phyloP scores from a whole-genome alignment of 768 basidiomycete genomes.

The Termitomyces sp. region DNA sequence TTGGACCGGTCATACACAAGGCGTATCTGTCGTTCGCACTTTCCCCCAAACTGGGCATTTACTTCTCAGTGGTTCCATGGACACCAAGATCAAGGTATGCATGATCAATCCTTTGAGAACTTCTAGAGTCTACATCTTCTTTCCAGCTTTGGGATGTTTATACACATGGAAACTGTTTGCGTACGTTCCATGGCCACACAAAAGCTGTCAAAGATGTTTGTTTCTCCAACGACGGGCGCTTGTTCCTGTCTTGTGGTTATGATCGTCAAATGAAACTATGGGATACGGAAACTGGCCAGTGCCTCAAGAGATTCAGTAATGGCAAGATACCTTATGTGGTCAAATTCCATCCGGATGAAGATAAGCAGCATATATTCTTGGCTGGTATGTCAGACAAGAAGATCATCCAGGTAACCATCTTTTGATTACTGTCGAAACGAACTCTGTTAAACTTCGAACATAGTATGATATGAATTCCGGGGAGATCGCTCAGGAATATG shows the following conservation, averaged over 20 bases:
- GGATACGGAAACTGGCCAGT: slow-evolving; percentile 99
- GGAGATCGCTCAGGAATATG: slow-evolving; percentile 97
- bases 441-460: slow-evolving; percentile 4
- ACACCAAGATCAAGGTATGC: slow-evolving; percentile 93
- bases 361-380: slow-evolving; percentile 93
- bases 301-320: slow-evolving; percentile 93
- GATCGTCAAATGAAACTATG: slow-evolving; percentile 98
- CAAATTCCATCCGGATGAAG: slow-evolving; percentile 91
- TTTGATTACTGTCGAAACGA: neutral
- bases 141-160: slow-evolving; percentile 97
- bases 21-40: slow-evolving; percentile 87
- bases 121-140: neutral
- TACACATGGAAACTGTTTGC: slow-evolving; percentile 90
- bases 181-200: slow-evolving; percentile 95
- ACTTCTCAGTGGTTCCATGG: slow-evolving; percentile 92
- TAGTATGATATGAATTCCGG: slow-evolving; percentile 95
- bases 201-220: slow-evolving; percentile 96
- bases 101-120: neutral
- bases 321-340: slow-evolving; percentile 97
- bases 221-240: slow-evolving; percentile 89
- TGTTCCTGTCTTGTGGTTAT: slow-evolving; percentile 89
- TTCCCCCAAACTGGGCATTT: slow-evolving; percentile 94
- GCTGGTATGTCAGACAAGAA: slow-evolving; percentile 99
- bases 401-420: slow-evolving; percentile 79
- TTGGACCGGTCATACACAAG: slow-evolving; percentile 97